Evolutionary conservation across 2,329 filamentous ascomycete species (phyloP), one percentile per base, ranked within the genome.

Genomic region (Lachnellula occidentalis): DNA sequence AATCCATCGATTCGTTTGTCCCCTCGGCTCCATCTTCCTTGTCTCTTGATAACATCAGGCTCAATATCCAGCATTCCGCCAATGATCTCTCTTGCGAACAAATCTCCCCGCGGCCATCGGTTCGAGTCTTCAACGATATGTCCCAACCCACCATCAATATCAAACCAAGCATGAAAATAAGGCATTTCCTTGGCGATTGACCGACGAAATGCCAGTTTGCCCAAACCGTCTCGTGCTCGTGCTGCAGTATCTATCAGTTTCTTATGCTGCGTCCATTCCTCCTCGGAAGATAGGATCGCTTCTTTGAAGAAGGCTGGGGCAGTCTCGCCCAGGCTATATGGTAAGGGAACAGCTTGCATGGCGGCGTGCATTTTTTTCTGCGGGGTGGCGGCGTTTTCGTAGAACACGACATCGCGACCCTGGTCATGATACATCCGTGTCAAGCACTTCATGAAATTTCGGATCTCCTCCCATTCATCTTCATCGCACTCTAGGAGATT

Each of bases 401-500:
- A 99, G 74, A 99, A 99, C 59, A 99, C 76, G 9, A 97, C 92
- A 64, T 94, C 90, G 50, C 89, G 87, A 11, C 92, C 91, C 70
- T 95, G 90, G 43, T 92, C 88, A 73, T 95, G 90, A 72, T 97
- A 99, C 82, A 96, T 87, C 45, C 92, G 85, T 4, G 88, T 96
- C 19, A 99, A 78, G 55, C 84, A 88, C 75, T 99, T 99, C 92
- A 97, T 97, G 69, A 99, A 99, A 71, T 99, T 99, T 63, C 94
- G 88, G 5, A 99, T 86, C 72, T 99, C 94, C 69, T 99, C 94
- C 95, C 95, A 99, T 70, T 99, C 94, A 68, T 99, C 94, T 67
- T 99, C 92, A 71, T 97, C 92, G 71, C 94, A 99, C 71, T 96
- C 92, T n/a, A 99, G 76, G 0, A 99, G 82, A 69, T 97, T 99